Evolutionary conservation across 441 rosid genomes (phyloP), one percentile per base, ranked within the genome.

Genomic region (Francoa sonchifolia): DNA sequence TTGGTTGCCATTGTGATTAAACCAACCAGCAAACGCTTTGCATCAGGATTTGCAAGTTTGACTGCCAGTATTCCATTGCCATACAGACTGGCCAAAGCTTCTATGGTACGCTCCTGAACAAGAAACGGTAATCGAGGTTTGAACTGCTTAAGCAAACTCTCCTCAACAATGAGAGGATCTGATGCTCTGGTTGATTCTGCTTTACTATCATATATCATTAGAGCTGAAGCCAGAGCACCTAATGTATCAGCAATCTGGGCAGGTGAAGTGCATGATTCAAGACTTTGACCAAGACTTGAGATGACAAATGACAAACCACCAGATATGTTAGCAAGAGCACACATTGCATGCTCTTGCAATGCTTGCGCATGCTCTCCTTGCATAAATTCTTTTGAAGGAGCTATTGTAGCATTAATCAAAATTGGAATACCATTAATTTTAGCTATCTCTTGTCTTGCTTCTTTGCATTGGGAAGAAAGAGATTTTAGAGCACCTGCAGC

Each of bases 381-480:
- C 99, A 93, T 88, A 55, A 78, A 93, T 71, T 93, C 97, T 74
- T 93, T 93, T 1, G 97, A 93, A 16, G 99, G 97, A 68, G 99
- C 96, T 53, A 93, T 88, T 38, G 97, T 88, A 41, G 97, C 99
- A 60, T 80, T 88, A 52, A 93, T 93, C 44, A 93, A 61, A 41
- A 74, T 76, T 27, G 97, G 97, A 59, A 93, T 88, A 43, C 99
- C 99, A 60, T 82, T 85, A 39, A 72, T 59, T 61, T 66, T 76
- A 40, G 97, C 99, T 28, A 88, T 82, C 55, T 93, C 95, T 41
- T 64, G 68, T 57, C 93, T 80, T 39, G 99, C 97, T 65, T 88
- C 97, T 69, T 85, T 85, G 57, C 82, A 76, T 55, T 74, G 95
- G 14, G 82, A 73, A 64, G 99, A 93, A 54, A 93, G 95, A 42